Percentiles rank a stretch among this genome's conserved stretches.
Conservation (phyloP, 495 filamentous ascomycete genomes). For the Diplogelasinospora grovesii region DNA sequence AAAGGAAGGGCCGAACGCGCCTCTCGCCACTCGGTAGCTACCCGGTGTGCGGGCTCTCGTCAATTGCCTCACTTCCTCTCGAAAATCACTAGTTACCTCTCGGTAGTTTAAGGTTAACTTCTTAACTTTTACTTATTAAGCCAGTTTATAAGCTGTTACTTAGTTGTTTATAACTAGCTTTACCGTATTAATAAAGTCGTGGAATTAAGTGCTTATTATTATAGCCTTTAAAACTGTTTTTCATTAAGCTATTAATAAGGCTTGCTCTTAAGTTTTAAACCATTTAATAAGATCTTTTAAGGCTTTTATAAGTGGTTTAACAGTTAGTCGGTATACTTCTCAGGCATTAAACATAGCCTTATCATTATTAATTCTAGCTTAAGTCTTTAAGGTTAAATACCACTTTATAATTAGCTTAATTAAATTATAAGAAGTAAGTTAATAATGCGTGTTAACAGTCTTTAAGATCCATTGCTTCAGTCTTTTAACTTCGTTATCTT, state of each 20-base stretch:
- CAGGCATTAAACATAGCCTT: no score
- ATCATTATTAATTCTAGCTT: not conserved
- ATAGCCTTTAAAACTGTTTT: not conserved
- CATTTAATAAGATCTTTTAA: slow-evolving; percentile 3
- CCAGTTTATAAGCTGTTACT: slow-evolving; percentile 2
- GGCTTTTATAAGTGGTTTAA: not conserved
- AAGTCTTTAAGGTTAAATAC: not conserved
- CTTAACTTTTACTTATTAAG: not conserved
- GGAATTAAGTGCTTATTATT: not conserved
- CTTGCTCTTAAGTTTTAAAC: not conserved
- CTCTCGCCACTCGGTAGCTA: no score
- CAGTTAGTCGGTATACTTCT: no score
- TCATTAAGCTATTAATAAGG: not conserved
- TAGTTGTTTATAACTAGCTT: slow-evolving; percentile 2
- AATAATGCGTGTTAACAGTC: not conserved
- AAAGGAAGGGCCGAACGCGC: no score
- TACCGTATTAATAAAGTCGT: slow-evolving; percentile 1
- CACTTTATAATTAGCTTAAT: not conserved
- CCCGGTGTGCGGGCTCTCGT: not conserved
- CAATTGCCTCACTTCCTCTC: slow-evolving; percentile 2
- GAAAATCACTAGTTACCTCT: no score
- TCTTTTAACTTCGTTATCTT: not conserved
- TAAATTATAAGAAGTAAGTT: not conserved
- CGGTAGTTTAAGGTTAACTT: no score
- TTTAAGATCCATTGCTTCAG: slow-evolving; percentile 6